Conservation (phyloP, 805 yeast species). For the Candida endomychidarum region DNA sequence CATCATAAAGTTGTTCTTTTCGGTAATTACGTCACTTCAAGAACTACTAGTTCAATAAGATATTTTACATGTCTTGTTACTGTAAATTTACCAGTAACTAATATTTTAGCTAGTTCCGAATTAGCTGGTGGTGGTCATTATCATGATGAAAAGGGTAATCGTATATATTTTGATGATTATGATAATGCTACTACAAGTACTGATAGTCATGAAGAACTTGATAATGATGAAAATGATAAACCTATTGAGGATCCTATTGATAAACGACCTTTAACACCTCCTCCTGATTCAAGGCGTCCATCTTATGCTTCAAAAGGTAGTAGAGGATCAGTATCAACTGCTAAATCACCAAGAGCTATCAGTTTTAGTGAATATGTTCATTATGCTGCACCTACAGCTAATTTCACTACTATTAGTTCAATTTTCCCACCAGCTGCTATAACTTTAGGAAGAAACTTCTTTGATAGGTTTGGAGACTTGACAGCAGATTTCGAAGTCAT, state of each 20-base stretch:
- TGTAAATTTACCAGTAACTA: constrained; percentile 56
- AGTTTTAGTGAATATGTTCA: constrained; percentile 71
- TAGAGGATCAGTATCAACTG: constrained; percentile 14
- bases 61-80: constrained; percentile 50
- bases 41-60: constrained; percentile 47
- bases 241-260: constrained; percentile 2
- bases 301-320: constrained; percentile 12
- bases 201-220: constrained; percentile 10
- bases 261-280: constrained; percentile 12
- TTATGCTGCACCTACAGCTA: constrained; percentile 71
- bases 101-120: constrained; percentile 45
- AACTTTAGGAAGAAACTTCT: constrained; percentile 72
- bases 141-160: constrained; percentile 20
- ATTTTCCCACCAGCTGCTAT: constrained; percentile 77
- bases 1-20: constrained; percentile 69
- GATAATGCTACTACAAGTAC: constrained; percentile 12
- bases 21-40: constrained; percentile 51
- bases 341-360: constrained; percentile 25
- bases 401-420: constrained; percentile 63
- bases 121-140: constrained; percentile 31
- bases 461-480: constrained; percentile 62
- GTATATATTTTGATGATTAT: constrained; percentile 15
- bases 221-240: neutral
- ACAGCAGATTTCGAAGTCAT: constrained; percentile 72
- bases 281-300: constrained; percentile 12